Base-by-base conservation (phyloP, 208 protist genomes). In the Trypanosoma cruzi region DNA sequence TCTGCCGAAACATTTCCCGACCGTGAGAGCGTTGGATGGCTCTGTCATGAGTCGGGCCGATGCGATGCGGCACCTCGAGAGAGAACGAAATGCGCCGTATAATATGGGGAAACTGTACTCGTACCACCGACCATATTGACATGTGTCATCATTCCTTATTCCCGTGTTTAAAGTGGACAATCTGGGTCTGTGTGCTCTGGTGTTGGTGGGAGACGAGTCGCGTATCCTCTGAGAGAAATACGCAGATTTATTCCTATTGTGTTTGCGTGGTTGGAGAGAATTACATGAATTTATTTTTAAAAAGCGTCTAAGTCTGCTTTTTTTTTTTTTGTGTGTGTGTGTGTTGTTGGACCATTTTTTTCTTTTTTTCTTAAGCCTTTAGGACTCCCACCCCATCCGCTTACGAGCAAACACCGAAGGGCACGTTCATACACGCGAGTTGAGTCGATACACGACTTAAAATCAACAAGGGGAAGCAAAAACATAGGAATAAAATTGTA, bases 101-200 rank as follows among this genome's bases (percentile, higher is more conserved):
- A 96, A 96, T 76, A 90, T 91, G 84, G 90, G 90, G 0, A 77
- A 90, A 65, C 65, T 96, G 8, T 96, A 96, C 75, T 96, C 90
- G 1, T 96, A 86, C 68, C 90, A 94, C 22, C 81, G 90, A 22
- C 86, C 88, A n/a, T 93, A 92, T 56, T 96, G 80, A 74, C 3
- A 18, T 44, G 7, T 44, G 7, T 44, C 18, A 14, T 16, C 8
- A 16, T 44, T 7, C 40, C 10, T 44, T 44, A 4, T 44, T 44
- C 40, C 1, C 8, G 11, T 16, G 40, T 7, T 44, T 44, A 13
- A 18, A 20, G 2, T 44, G 40, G 8, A 44, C 1, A 44, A 7
- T 2, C 40, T 14, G 40, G 40, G 13, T 14, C 40, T 16, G 2
- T 14, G 2, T 14, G 1, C 11, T 20, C 1, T 44, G 1, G 3